These are phyloP conservation scores for Debaryomyces fabryi DNA, from an alignment of 1,139 yeast species.

Conservation along the genomic window DNA sequence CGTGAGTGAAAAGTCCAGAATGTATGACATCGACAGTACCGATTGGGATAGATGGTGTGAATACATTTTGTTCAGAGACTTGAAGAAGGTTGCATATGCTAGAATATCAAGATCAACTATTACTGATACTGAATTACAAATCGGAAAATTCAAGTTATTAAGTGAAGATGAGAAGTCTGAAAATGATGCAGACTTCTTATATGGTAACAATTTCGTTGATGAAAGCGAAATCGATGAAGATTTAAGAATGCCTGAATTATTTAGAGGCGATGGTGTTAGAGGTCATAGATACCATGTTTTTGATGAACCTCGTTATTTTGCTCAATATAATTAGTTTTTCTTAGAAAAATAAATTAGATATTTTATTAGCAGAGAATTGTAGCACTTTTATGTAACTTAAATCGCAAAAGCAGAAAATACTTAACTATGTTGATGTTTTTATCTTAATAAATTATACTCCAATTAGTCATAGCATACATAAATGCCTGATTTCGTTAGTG, in stretches of 20 bases:
- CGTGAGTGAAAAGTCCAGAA: conserved; percentile 79
- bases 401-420: neutral
- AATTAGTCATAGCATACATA: neutral
- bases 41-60: conserved; percentile 99
- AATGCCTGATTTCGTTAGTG: conserved; percentile 10
- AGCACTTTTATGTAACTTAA: neutral
- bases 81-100: conserved; percentile 91
- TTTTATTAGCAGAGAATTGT: neutral
- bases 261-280: conserved; percentile 91
- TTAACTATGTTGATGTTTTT: neutral
- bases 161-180: conserved; percentile 41
- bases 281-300: conserved; percentile 94
- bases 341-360: neutral
- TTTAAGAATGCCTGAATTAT: conserved; percentile 77
- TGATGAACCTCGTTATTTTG: conserved; percentile 83
- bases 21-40: conserved; percentile 89
- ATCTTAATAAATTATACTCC: neutral
- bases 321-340: conserved; percentile 21
- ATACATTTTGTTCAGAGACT: conserved; percentile 83
- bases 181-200: conserved; percentile 47
- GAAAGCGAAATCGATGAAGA: conserved; percentile 63
- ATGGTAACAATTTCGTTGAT: conserved; percentile 56
- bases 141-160: conserved; percentile 82
- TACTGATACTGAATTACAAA: conserved; percentile 95
- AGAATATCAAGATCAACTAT: conserved; percentile 91